Conservation (phyloP, 2,329 filamentous ascomycete genomes). For the Fusarium humuli region DNA sequence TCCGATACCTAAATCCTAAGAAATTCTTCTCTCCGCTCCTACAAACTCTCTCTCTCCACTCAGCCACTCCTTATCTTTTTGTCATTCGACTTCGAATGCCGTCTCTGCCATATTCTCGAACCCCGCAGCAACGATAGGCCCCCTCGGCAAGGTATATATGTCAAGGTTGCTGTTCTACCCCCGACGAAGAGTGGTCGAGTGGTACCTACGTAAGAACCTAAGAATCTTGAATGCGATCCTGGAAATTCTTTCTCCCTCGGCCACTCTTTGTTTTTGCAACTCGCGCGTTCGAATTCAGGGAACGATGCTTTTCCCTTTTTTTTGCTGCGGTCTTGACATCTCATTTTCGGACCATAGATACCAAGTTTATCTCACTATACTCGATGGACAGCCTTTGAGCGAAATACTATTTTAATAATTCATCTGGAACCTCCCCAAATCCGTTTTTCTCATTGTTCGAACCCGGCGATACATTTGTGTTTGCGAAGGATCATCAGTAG, state of each 20-base stretch:
- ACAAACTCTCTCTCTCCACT: neutral
- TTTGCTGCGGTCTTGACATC: neutral
- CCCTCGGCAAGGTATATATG: neutral
- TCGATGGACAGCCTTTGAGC: neutral
- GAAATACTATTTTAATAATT: neutral
- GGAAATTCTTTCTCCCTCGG: neutral
- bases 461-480: neutral
- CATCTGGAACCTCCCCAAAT: neutral
- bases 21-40: neutral
- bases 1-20: neutral
- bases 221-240: constrained; percentile 1
- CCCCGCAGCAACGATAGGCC: neutral
- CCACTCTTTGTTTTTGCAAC: constrained; percentile 19
- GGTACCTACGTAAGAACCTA: constrained; percentile 17
- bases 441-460: neutral
- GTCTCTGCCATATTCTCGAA: neutral
- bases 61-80: constrained; percentile 8
- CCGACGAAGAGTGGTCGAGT: constrained; percentile 24
- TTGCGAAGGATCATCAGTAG: neutral
- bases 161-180: neutral
- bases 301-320: neutral
- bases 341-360: neutral
- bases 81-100: neutral
- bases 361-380: neutral
- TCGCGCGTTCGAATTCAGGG: neutral